Base-by-base conservation (phyloP, 2,329 filamentous ascomycete species). In the Arthroderma sp. region DNA sequence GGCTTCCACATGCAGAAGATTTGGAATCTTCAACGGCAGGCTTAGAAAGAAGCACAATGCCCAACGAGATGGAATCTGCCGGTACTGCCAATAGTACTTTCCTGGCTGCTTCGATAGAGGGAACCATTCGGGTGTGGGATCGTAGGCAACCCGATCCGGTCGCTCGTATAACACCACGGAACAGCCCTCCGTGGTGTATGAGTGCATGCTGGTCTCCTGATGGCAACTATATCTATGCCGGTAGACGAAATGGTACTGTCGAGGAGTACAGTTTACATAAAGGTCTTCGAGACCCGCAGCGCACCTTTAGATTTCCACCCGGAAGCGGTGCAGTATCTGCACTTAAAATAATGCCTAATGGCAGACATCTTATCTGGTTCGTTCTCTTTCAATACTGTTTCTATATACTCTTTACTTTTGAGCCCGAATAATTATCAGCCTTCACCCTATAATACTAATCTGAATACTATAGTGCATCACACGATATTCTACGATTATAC, bases 111-210 rank as follows among this genome's bases (percentile, higher is more conserved):
- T 77, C 74, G 0, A 73, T 77, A 15, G 75, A 77, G 59, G 76
- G 76, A 13, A 71, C 73, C 1, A 76, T 78, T 56, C 70, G 74
- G 13, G 64, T 78, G 39, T 78, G 76, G 75, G 76, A 78, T 62
- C 67, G 74, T 56, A 83, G 93, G 19, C 81, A 87, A 61, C 81
- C 81, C 0, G 80, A 85, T 37, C 86, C 91, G 0, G 79, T 95
- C 1, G 90, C 93, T 2, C 83, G 85, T 28, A 91, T 97, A 58
- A 77, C 79, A 1, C 88, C 87, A 17, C 78, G 84, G 9, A 81
- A 83, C 9, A 87, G 89, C 0, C 91, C 93, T 0, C 93, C 91
- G 0, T 98, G 91, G 91, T 97, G 91, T 71, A 96, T 95, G 84
- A 91, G 88, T 63, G 89, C 90, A 0, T 95, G 90, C 74, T 98